Conservation (phyloP, 140 eudicot genomes). For the Bidens hawaiensis region DNA sequence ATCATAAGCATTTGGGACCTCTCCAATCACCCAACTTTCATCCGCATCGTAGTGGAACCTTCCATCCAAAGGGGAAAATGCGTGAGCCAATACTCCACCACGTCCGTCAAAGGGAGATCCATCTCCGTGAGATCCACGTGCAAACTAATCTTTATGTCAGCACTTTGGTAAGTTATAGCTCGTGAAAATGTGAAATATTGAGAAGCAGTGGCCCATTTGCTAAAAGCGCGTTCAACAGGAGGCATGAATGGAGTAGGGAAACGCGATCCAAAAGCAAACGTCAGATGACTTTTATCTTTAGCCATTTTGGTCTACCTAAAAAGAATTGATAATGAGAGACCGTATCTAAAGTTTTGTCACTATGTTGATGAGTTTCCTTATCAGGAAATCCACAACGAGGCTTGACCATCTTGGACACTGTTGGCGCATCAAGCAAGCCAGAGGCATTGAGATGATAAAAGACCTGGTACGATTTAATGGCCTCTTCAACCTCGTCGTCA, state of each 20-base stretch:
- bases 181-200: slow-evolving; percentile 26
- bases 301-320: slow-evolving; percentile 32
- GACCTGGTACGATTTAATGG: slow-evolving; percentile 35
- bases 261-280: slow-evolving; percentile 26
- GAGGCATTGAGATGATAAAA: slow-evolving; percentile 37
- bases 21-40: slow-evolving; percentile 34
- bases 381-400: slow-evolving; percentile 45
- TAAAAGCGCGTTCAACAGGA: slow-evolving; percentile 32
- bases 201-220: slow-evolving; percentile 28
- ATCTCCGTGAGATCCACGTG: slow-evolving; percentile 37
- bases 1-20: slow-evolving; percentile 24
- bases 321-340: slow-evolving; percentile 35
- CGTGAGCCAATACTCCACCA: slow-evolving; percentile 41
- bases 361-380: slow-evolving; percentile 17
- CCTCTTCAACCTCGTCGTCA: slow-evolving; percentile 32
- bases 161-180: slow-evolving; percentile 12
- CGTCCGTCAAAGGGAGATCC: slow-evolving; percentile 40
- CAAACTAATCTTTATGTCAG: slow-evolving; percentile 34
- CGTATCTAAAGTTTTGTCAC: not conserved
- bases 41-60: slow-evolving; percentile 41
- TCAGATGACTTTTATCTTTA: slow-evolving; percentile 16
- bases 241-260: slow-evolving; percentile 21
- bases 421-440: slow-evolving; percentile 32
- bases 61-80: slow-evolving; percentile 39
- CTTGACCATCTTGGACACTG: slow-evolving; percentile 29